Conservation (phyloP, 257 asterid species). For the Rhazya stricta region DNA sequence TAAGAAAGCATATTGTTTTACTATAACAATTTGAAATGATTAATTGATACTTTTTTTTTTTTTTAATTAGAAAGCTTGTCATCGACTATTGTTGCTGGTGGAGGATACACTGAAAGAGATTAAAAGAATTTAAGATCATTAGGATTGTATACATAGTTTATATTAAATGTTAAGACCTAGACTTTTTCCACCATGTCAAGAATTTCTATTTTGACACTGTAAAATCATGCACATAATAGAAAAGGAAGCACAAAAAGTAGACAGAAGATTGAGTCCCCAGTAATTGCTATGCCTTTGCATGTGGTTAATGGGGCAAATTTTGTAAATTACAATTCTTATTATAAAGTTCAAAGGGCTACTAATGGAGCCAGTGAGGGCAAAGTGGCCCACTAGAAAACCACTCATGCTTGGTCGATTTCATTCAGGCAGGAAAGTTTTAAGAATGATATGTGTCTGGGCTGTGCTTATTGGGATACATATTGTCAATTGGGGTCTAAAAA, state of each 20-base stretch:
- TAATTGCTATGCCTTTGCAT: not conserved
- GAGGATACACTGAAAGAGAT: no score
- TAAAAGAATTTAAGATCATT: not conserved
- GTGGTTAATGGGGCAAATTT: not conserved
- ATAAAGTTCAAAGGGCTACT: not conserved
- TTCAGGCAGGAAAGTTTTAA: not conserved
- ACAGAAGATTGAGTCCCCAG: not conserved
- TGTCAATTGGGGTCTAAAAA: no score
- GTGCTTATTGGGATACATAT: not conserved
- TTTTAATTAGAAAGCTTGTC: not conserved
- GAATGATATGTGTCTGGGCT: not conserved
- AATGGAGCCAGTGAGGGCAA: not conserved
- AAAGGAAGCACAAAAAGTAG: not conserved
- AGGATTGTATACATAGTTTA: not conserved
- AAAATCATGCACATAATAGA: not conserved
- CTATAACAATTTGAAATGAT: not conserved
- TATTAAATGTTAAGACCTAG: not conserved
- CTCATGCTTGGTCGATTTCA: not conserved
- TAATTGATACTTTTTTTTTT: not conserved
- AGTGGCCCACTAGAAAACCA: not conserved
- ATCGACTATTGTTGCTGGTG: no score
- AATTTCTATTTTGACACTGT: not conserved
- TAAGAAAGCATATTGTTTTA: not conserved
- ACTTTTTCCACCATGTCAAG: not conserved
- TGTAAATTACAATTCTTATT: not conserved